phyloP scores from a whole-genome alignment of 2,329 filamentous ascomycete genomes.

The Pseudogymnoascus sp. region DNA sequence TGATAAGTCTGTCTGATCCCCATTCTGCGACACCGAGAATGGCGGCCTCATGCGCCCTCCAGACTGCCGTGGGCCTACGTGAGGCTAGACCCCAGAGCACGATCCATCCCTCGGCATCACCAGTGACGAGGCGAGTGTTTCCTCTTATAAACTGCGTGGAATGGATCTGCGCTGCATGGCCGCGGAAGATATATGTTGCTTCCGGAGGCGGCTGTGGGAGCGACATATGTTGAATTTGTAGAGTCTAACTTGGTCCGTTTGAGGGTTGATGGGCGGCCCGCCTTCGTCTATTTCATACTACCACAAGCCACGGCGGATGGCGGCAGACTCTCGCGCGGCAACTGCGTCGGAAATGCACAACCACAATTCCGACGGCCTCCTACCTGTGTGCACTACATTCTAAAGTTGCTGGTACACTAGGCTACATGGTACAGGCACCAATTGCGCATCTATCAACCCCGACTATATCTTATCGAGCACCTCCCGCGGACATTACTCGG shows the following conservation, averaged over 20 bases:
- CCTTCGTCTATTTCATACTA: slow-evolving; percentile 6
- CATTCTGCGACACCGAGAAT: slow-evolving; percentile 70
- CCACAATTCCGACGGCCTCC: background rate
- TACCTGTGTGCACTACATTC: background rate
- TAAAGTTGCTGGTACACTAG: background rate
- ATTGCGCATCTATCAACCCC: background rate
- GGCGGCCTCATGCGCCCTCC: slow-evolving; percentile 73
- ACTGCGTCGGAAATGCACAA: slow-evolving; percentile 1
- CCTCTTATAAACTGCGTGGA: slow-evolving; percentile 62
- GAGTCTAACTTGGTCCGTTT: background rate
- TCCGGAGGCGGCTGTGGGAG: slow-evolving; percentile 25
- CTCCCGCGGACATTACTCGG: background rate
- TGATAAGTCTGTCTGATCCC: slow-evolving; percentile 68
- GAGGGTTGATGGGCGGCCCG: slow-evolving; percentile 4
- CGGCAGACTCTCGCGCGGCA: background rate
- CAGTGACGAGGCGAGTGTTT: slow-evolving; percentile 74
- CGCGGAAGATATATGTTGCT: slow-evolving; percentile 62
- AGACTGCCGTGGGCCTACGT: slow-evolving; percentile 75
- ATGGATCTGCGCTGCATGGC: slow-evolving; percentile 76
- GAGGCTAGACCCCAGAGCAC: slow-evolving; percentile 78
- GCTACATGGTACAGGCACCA: background rate
- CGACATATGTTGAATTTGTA: slow-evolving; percentile 6
- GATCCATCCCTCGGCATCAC: slow-evolving; percentile 84
- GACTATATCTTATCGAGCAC: background rate
- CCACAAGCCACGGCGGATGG: background rate